Evolutionary conservation across 805 yeast species (phyloP), one percentile per base, ranked within the genome.

Genomic region (Komagataella ulmi): DNA sequence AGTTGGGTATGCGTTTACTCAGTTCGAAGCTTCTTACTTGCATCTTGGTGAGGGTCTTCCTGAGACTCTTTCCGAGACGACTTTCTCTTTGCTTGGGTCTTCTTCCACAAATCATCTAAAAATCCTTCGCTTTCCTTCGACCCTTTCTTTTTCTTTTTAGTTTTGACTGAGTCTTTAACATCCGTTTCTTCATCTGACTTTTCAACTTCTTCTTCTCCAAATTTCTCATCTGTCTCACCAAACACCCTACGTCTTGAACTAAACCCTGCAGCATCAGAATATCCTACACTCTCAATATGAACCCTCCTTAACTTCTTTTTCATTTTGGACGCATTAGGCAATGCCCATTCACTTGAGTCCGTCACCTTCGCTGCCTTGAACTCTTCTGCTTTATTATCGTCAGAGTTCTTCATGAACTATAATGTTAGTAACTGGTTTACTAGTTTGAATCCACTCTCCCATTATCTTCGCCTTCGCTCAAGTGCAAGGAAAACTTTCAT

Each of bases 321-420:
- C 48, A 40, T 30, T 51, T 24, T 46, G 19, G 63, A 59, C 3
- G 54, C 54, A 3, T 56, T 54, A 5, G 64, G 57, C 44, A 72
- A 60, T 14, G 61, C 65, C 83, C 83, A 78, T 59, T 77, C 80
- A 36, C 81, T 76, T 6, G 59, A 18, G 56, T 81, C 87, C 46
- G 40, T 66, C 51, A 61, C 60, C 45, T 60, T 55, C 44, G 63
- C 67, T 45, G 67, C 70, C n/a, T 64, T 62, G 44, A 70, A 60
- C 24, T 63, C 61, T 51, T 60, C 58, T 54, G 61, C 62, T 21
- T 61, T 66, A 21, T 59, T 64, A n/a, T 62, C 61, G 44, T 67
- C 72, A 19, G 75, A 77, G 43, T 73, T 61, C 51, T 59, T 69
- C 81, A 80, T 77, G 69, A 80, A 81, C 73, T 52, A 14, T 17